Evolutionary conservation across 495 filamentous ascomycete species (phyloP).

Genomic region (Trichoderma virens): DNA sequence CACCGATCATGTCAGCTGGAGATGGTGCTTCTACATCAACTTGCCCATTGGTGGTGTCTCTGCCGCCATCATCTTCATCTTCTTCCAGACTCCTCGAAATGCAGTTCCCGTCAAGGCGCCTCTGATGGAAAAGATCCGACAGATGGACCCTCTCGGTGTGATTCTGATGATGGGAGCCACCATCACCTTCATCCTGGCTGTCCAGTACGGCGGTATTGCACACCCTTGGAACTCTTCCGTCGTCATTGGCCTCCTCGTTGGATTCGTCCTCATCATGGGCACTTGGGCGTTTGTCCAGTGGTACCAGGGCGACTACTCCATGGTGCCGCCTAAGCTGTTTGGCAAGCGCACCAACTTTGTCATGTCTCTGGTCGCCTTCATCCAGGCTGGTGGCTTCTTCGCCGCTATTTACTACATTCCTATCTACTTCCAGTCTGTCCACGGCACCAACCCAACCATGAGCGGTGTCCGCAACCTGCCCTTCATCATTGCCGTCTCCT

Average conservation of each 20-base stretch:
- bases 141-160: conserved; percentile 24
- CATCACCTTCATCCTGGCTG: conserved; percentile 36
- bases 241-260: conserved; percentile 12
- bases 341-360: conserved; percentile 29
- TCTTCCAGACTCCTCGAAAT: conserved; percentile 41
- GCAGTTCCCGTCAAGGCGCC: conserved; percentile 23
- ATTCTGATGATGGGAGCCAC: conserved; percentile 35
- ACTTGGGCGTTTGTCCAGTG: conserved; percentile 24
- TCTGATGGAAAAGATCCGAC: conserved; percentile 30
- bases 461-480: conserved; percentile 42
- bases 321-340: conserved; percentile 30
- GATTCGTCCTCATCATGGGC: conserved; percentile 32
- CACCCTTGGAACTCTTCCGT: conserved; percentile 31
- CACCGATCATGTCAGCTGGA: conserved; percentile 52
- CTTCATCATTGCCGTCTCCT: conserved; percentile 28
- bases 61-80: conserved; percentile 35
- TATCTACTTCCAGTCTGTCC: conserved; percentile 50
- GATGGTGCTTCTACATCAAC: conserved; percentile 64
- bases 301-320: conserved; percentile 26
- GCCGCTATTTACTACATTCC: conserved; percentile 47
- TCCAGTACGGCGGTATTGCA: conserved; percentile 41
- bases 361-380: conserved; percentile 24
- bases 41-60: conserved; percentile 54
- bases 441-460: conserved; percentile 30
- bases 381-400: conserved; percentile 32